Percentiles rank a stretch among this genome's conserved stretches.
phyloP scores from a whole-genome alignment of 2,329 filamentous ascomycete genomes.

The Mollisia scopiformis region DNA sequence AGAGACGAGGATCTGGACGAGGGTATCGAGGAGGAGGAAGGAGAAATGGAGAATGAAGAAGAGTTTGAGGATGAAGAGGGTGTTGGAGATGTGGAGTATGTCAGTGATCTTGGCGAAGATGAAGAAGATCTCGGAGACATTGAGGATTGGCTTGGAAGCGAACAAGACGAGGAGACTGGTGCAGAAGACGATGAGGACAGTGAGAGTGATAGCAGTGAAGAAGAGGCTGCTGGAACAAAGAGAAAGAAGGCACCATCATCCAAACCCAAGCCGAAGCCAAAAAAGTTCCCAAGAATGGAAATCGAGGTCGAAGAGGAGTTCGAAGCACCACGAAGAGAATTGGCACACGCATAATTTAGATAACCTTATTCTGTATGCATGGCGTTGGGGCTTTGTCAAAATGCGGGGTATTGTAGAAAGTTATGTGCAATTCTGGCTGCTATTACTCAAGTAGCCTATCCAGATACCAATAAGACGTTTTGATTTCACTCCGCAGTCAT shows the following conservation, averaged over 20 bases:
- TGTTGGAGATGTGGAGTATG: constrained; percentile 83
- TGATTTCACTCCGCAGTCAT: not conserved
- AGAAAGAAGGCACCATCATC: constrained; percentile 49
- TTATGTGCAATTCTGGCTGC: not conserved
- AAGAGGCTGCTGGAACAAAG: constrained; percentile 61
- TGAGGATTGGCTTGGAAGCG: constrained; percentile 90
- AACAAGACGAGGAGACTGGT: constrained; percentile 46
- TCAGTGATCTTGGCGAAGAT: constrained; percentile 86
- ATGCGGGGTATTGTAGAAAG: not conserved
- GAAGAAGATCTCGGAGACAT: constrained; percentile 80
- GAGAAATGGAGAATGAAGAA: constrained; percentile 67
- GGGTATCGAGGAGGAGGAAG: constrained; percentile 78
- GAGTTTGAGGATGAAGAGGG: constrained; percentile 66
- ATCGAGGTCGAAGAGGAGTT: constrained; percentile 80
- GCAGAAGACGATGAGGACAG: constrained; percentile 58
- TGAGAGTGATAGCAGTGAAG: constrained; percentile 51
- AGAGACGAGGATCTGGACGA: constrained; percentile 88
- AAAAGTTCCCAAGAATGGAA: constrained; percentile 54
- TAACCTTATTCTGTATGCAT: constrained; percentile 9
- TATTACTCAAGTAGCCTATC: not conserved
- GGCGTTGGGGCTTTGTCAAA: constrained; percentile 18
- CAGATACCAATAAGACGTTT: not conserved
- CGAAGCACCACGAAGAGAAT: constrained; percentile 39
- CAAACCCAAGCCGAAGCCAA: constrained; percentile 51
- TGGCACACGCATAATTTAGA: constrained; percentile 19